These are phyloP conservation scores for Monascus ruber DNA, from an alignment of 2,329 filamentous ascomycete species.

Conservation along the genomic window DNA sequence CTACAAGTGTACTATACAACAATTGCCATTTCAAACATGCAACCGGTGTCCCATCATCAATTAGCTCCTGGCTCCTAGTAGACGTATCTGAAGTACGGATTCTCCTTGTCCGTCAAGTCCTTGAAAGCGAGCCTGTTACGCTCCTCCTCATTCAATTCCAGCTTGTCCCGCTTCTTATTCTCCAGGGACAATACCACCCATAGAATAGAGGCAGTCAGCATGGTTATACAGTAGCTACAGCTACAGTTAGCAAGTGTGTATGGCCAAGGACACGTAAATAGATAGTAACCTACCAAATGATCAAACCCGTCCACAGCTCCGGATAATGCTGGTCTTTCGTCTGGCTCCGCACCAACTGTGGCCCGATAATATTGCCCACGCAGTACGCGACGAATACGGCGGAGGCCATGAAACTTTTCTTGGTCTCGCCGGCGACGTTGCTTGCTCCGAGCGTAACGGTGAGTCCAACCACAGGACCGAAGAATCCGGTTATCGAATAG, in stretches of 20 bases:
- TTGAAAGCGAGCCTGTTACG: slow-evolving; percentile 55
- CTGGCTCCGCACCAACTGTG: slow-evolving; percentile 57
- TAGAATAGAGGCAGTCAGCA: slow-evolving; percentile 44
- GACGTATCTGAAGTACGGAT: slow-evolving; percentile 55
- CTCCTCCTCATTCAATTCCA: slow-evolving; percentile 48
- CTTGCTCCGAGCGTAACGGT: slow-evolving; percentile 48
- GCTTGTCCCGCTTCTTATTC: slow-evolving; percentile 41
- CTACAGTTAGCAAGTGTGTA: neutral
- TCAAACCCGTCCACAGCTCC: slow-evolving; percentile 57
- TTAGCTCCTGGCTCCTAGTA: slow-evolving; percentile 18
- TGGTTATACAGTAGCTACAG: slow-evolving; percentile 56
- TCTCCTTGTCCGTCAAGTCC: slow-evolving; percentile 58
- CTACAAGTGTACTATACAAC: too few species aligned
- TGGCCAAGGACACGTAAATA: neutral
- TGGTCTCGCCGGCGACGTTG: slow-evolving; percentile 65
- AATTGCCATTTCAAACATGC: too few species aligned
- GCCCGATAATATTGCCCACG: slow-evolving; percentile 65
- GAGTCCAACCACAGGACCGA: slow-evolving; percentile 58
- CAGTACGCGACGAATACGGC: slow-evolving; percentile 67
- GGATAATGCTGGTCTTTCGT: slow-evolving; percentile 58
- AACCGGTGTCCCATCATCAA: too few species aligned
- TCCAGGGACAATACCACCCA: slow-evolving; percentile 50
- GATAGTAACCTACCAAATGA: slow-evolving; percentile 40
- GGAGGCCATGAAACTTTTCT: slow-evolving; percentile 65
- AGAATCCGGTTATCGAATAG: slow-evolving; percentile 62